Evolutionary conservation across 2,329 filamentous ascomycete genomes (phyloP).

Genomic region (Teratosphaeria zuluensis): DNA sequence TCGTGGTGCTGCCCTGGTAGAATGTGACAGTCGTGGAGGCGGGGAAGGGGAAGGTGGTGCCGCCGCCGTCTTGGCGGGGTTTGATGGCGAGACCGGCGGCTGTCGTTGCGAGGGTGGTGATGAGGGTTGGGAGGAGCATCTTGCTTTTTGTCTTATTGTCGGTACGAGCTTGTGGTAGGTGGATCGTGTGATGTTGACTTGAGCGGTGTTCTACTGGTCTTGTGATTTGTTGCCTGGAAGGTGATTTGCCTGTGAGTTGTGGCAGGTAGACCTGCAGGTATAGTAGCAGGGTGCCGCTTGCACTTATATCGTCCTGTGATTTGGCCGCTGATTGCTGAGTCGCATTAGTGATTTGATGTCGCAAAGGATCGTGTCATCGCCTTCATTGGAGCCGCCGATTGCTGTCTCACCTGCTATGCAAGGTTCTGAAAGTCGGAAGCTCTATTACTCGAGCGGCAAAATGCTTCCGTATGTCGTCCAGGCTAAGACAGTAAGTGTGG

Average conservation of each 20-base stretch:
- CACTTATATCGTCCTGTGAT: not conserved
- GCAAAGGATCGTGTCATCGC: too few species aligned
- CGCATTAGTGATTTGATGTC: too few species aligned
- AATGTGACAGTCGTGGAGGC: constrained; percentile 7
- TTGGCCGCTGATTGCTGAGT: not conserved
- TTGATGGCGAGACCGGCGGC: not conserved
- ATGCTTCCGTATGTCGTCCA: not conserved
- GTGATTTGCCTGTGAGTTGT: not conserved
- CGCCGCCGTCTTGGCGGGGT: constrained; percentile 1
- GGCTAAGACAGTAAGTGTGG: not conserved
- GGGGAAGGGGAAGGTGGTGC: constrained; percentile 1
- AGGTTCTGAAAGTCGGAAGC: too few species aligned
- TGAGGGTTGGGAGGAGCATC: not conserved
- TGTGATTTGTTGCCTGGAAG: not conserved
- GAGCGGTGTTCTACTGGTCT: not conserved
- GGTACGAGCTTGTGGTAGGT: not conserved
- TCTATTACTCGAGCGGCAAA: not conserved
- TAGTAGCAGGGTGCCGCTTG: not conserved
- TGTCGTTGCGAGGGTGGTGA: not conserved
- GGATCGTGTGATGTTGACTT: not conserved
- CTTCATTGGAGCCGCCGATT: too few species aligned
- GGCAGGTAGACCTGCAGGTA: not conserved
- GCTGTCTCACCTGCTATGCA: too few species aligned
- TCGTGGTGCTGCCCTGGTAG: constrained; percentile 5
- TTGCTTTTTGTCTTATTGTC: not conserved